phyloP scores from a whole-genome alignment of 805 yeast genomes.

The Cyberlindnera xylosilytica region DNA sequence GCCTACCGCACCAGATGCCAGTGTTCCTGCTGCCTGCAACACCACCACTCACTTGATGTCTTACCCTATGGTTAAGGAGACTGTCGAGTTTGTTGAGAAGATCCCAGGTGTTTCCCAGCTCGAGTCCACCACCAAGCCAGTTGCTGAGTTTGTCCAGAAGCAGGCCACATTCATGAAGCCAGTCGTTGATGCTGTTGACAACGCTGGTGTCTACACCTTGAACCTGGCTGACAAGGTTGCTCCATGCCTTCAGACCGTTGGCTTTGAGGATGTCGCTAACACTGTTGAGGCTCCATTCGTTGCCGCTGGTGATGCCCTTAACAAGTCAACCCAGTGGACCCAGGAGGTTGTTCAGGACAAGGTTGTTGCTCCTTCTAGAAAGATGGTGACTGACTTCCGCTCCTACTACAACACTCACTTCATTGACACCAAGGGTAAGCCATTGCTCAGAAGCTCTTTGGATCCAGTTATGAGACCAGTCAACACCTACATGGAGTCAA shows the following conservation, averaged over 20 bases:
- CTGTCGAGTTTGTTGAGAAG: slow-evolving; percentile 32
- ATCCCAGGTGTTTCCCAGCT: slow-evolving; percentile 38
- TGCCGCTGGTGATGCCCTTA: slow-evolving; percentile 38
- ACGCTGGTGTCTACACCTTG: slow-evolving; percentile 53
- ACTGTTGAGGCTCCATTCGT: slow-evolving; percentile 51
- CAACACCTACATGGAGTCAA: slow-evolving; percentile 48
- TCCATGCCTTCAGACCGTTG: slow-evolving; percentile 58
- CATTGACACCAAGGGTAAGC: slow-evolving; percentile 59
- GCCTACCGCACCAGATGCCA: neutral
- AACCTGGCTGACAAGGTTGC: slow-evolving; percentile 50
- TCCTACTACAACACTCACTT: slow-evolving; percentile 47
- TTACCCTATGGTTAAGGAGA: slow-evolving; percentile 47
- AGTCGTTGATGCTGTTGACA: slow-evolving; percentile 47
- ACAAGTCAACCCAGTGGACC: slow-evolving; percentile 34
- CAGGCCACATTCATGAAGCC: slow-evolving; percentile 37
- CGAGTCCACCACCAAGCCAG: slow-evolving; percentile 27
- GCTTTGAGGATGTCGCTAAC: slow-evolving; percentile 45
- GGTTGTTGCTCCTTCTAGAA: slow-evolving; percentile 46
- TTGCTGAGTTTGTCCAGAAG: slow-evolving; percentile 28
- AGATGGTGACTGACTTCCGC: slow-evolving; percentile 45
- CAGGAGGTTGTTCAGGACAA: slow-evolving; percentile 32
- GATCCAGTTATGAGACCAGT: slow-evolving; percentile 64
- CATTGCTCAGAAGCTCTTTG: slow-evolving; percentile 55
- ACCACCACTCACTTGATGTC: slow-evolving; percentile 37
- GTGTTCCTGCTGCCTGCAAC: slow-evolving; percentile 4